Percentiles rank a stretch among this genome's conserved stretches.
Conservation (phyloP, 2,329 filamentous ascomycete species). For the Ceratocystis huliohia region DNA sequence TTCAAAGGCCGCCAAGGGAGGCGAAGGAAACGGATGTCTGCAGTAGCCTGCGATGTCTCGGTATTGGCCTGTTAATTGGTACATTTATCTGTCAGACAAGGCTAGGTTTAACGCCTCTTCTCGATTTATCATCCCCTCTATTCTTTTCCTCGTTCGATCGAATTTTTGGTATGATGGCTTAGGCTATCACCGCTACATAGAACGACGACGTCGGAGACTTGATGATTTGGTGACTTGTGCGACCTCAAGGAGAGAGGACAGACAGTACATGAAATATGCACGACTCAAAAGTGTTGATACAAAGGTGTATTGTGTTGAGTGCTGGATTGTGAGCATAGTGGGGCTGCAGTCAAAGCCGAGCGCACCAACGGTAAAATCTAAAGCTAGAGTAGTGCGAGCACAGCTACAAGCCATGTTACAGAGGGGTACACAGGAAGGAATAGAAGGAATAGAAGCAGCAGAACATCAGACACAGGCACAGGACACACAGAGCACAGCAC, state of each 20-base stretch:
- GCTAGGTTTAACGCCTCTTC: no score
- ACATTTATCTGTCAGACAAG: no score
- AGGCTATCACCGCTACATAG: not conserved
- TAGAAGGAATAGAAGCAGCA: not conserved
- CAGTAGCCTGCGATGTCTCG: not conserved
- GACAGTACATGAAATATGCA: not conserved
- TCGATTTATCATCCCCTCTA: no score
- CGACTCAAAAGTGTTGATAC: not conserved
- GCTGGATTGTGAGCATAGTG: not conserved
- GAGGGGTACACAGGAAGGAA: not conserved
- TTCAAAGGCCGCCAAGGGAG: not conserved
- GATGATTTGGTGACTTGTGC: not conserved
- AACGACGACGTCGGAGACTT: not conserved
- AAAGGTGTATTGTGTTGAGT: not conserved
- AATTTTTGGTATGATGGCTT: not conserved
- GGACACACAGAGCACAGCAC: not conserved
- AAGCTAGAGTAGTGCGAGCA: not conserved
- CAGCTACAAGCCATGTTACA: no score
- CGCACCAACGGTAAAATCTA: not conserved
- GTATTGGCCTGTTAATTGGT: not conserved
- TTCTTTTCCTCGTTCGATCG: no score
- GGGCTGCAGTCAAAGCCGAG: not conserved
- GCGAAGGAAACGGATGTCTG: not conserved
- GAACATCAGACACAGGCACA: slow-evolving; percentile 2
- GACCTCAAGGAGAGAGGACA: not conserved